Conservation (phyloP, 495 filamentous ascomycete genomes). For the Jackrogersella multiformis region DNA sequence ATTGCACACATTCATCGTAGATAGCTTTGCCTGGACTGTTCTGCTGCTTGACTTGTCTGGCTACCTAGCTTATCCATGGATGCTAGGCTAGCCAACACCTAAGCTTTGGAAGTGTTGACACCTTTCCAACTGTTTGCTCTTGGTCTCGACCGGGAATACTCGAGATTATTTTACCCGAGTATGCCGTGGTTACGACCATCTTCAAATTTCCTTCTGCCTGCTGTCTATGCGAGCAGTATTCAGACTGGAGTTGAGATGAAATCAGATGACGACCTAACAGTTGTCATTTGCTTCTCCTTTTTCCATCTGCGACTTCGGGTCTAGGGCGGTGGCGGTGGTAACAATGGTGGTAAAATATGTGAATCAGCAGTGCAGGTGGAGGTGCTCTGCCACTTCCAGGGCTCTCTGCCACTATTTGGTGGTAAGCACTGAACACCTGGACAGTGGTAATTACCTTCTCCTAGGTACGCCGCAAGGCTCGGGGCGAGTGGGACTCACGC, state of each 20-base stretch:
- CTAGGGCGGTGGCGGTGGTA: slow-evolving; percentile 11
- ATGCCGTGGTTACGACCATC: slow-evolving; percentile 11
- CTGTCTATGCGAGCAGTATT: slow-evolving; percentile 8
- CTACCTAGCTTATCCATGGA: slow-evolving; percentile 11
- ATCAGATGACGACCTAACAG: background rate
- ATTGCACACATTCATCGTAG: slow-evolving; percentile 36
- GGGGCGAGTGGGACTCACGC: slow-evolving; percentile 15
- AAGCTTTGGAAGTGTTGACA: slow-evolving; percentile 34
- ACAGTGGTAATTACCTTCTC: slow-evolving; percentile 14
- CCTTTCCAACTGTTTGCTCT: slow-evolving; percentile 25
- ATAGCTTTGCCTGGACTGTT: slow-evolving; percentile 36
- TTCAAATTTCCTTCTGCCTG: background rate
- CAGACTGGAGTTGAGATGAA: slow-evolving; percentile 4
- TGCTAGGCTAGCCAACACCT: slow-evolving; percentile 20
- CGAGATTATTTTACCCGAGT: slow-evolving; percentile 25
- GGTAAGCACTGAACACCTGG: background rate
- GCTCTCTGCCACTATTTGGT: no score
- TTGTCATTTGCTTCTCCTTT: background rate
- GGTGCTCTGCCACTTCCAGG: background rate
- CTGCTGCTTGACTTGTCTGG: slow-evolving; percentile 33
- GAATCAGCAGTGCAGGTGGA: slow-evolving; percentile 10
- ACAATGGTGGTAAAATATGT: slow-evolving; percentile 19
- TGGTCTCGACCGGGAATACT: slow-evolving; percentile 29
- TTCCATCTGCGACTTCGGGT: background rate
- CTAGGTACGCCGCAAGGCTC: slow-evolving; percentile 35